Evolutionary conservation across 2,329 filamentous ascomycete genomes (phyloP).

Genomic region (Neofusicoccum umdonicola): DNA sequence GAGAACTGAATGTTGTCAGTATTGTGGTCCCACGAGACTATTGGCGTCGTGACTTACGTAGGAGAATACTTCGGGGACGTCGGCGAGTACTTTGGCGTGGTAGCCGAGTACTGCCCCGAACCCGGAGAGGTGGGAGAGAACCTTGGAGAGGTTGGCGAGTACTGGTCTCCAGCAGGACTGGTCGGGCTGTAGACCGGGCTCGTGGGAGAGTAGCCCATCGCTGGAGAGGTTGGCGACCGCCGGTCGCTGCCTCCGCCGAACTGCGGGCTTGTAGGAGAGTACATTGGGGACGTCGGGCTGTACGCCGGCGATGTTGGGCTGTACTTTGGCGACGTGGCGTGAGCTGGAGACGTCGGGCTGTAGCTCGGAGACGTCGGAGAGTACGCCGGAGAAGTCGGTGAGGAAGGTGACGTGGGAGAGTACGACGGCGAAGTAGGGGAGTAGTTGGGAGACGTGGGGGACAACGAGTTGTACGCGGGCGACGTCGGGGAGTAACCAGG

Average conservation of each 20-base stretch:
- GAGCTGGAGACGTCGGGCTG: conserved; percentile 55
- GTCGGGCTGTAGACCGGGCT: conserved; percentile 56
- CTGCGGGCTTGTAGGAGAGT: conserved; percentile 55
- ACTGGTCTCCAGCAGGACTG: conserved; percentile 55
- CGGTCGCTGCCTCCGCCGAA: conserved; percentile 33
- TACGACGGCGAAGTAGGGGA: conserved; percentile 65
- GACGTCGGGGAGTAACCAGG: conserved; percentile 53
- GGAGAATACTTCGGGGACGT: conserved; percentile 43
- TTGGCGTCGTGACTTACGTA: conserved; percentile 41
- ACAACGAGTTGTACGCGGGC: conserved; percentile 50
- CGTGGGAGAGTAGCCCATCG: conserved; percentile 68
- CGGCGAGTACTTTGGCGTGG: conserved; percentile 47
- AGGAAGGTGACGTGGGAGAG: conserved; percentile 67
- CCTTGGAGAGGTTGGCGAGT: conserved; percentile 44
- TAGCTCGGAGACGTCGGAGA: conserved; percentile 57
- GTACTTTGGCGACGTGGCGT: conserved; percentile 58
- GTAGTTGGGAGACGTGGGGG: conserved; percentile 57
- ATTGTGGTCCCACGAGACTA: neutral
- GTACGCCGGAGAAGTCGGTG: conserved; percentile 57
- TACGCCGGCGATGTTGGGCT: conserved; percentile 60
- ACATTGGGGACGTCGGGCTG: conserved; percentile 53
- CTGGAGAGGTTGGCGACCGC: conserved; percentile 53
- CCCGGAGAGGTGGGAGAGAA: conserved; percentile 37
- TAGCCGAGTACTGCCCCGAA: conserved; percentile 35
- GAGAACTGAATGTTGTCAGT: neutral